Base-by-base conservation (phyloP, 108 stramenopile species). In the Skeletonema potamos region DNA sequence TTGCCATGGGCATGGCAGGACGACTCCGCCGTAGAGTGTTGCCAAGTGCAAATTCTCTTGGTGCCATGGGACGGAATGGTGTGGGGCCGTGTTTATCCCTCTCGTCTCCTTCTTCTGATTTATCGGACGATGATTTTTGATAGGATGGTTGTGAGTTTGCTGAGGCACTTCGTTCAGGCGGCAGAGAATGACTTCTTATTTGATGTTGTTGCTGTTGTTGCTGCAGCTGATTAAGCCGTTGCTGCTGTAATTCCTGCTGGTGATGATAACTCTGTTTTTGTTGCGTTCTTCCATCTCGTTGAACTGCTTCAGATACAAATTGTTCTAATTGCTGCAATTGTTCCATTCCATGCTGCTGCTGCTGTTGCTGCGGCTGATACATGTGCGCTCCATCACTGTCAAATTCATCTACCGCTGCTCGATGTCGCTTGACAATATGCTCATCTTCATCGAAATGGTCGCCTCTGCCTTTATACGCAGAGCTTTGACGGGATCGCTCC, bases 21-120 rank as follows among this genome's bases (percentile, higher is more conserved):
- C 26, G 64, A n/a, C 22, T 27, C 26, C 64, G 64, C 22, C 63
- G 54, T 8, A 59, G 17, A 43, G 57, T 55, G 30, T 29, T 54
- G 6, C 76, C 70, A 9, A 77, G 57, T n/a, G 76, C 56, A 64
- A 58, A 77, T 71, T 77, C 74, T 17, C 68, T 46, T 29, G 79
- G 79, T 32, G 61, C 62, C 68, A 70, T 75, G 62, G 77, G 58
- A 41, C 82, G 65, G 68, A 68, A 68, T 54, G 79, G 79, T 22
- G 66, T 57, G 41, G 73, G 59, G 67, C 77, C 39, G n/a, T 66
- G 22, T 30, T 15, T 17, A 48, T 26, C 55, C 33, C 66, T 13
- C 24, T 58, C 18, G 55, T 58, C 18, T 3, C 66, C 33, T 6
- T 33, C 58, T n/a, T 28, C 17, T 29, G 58, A 59, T 27, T 15